Base-by-base conservation (phyloP, 257 asterid species). In the Rhazya stricta region DNA sequence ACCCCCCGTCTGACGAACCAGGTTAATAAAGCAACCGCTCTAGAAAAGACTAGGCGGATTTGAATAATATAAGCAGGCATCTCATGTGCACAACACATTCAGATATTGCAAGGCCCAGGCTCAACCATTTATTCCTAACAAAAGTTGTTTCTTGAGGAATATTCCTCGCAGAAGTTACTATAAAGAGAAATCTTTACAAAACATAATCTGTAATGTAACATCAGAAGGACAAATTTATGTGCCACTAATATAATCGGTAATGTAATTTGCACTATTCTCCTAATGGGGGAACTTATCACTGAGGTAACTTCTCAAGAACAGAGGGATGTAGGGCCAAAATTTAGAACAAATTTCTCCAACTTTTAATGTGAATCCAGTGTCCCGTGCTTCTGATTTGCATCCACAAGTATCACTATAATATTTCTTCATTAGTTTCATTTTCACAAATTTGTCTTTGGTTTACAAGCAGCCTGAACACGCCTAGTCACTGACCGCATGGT, bases 401-500 rank as follows among this genome's bases (percentile, higher is more conserved):
- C 74, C 46, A 50, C 34, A 8, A 63, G 10, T 29, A 46, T 18
- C 13, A 18, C 48, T 73, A 39, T 11, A 36, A 12, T 23, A 37
- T 67, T 18, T 62, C 30, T 16, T 57, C 76, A 15, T 16, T 19
- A 5, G 65, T 25, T 29, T n/a, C 68, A 9, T 32, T 53, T 65
- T 84, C 78, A 84, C 19, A 85, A 83, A 48, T 83, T 93, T 69
- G 93, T 90, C 83, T 81, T 90, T 3, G 92, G 91, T 84, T 94
- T 92, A 71, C 75, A 81, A 63, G 89, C 77, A 67, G 86, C 81
- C 54, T 91, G 16, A 51, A 94, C 75, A 27, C 81, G 88, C 89
- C 96, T 89, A 9, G 88, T 81, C 78, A 76, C 86, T 3, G 97
- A 77, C 66, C 98, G 84, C 99, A 92, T 92, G 0, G 98, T 92